A percentile compares a stretch with the other conserved stretches of the same genome.
These are phyloP conservation scores for Malus sieversii DNA, from an alignment of 306 rosid genomes.

Conservation along the genomic window DNA sequence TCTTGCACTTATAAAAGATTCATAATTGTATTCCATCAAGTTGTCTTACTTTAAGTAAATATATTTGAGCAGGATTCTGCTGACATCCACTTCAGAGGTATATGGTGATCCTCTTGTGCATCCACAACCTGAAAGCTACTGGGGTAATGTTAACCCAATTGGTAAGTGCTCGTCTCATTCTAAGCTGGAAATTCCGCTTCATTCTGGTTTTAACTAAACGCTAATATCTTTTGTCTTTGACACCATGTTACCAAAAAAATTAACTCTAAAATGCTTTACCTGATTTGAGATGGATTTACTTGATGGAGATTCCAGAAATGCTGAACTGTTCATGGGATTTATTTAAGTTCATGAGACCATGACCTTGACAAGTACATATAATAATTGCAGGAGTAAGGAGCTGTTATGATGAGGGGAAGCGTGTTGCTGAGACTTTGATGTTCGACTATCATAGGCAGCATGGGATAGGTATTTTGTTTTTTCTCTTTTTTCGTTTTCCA, in stretches of 20 bases:
- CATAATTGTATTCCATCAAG: conserved; percentile 2
- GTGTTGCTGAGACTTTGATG: conserved; percentile 98
- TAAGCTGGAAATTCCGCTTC: conserved; percentile 4
- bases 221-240: too few relatives aligned
- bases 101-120: conserved; percentile 95
- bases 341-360: conserved; percentile 1
- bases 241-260: too few relatives aligned
- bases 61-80: conserved; percentile 65
- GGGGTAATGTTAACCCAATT: conserved; percentile 98
- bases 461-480: conserved; percentile 52
- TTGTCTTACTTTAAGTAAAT: conserved; percentile 17
- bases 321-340: not conserved
- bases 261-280: not conserved
- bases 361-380: conserved; percentile 13
- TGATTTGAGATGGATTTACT: not conserved
- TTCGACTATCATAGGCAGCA: conserved; percentile 98
- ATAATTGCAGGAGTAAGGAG: conserved; percentile 74
- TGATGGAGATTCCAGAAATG: not conserved
- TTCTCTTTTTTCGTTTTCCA: not conserved
- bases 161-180: conserved; percentile 48
- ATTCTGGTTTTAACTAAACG: not conserved
- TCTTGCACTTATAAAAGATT: not conserved
- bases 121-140: conserved; percentile 85
- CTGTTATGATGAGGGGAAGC: conserved; percentile 98
- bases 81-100: conserved; percentile 95